Evolutionary conservation across 1,284 basidiomycete species (phyloP).

Genomic region (Puccinia novopanici): DNA sequence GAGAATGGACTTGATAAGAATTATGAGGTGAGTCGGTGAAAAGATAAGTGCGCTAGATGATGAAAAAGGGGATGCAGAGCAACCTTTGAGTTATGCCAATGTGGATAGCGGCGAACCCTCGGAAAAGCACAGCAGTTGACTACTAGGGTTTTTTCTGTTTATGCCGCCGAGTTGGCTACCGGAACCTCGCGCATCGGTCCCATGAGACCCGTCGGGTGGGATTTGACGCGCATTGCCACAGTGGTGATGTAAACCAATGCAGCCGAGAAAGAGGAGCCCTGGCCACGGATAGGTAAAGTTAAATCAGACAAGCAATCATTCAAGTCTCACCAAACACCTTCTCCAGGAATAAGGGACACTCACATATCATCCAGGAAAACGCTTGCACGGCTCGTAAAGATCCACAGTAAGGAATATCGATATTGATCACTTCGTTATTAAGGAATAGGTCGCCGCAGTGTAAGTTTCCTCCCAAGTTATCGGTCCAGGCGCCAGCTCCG

Average conservation of each 20-base stretch:
- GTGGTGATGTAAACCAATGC: slow-evolving; percentile 16
- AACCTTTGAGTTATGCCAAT: not conserved
- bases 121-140: not conserved
- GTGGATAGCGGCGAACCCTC: not conserved
- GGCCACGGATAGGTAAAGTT: not conserved
- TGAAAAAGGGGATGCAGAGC: not conserved
- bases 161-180: slow-evolving; percentile 4
- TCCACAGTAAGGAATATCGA: slow-evolving; percentile 32
- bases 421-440: slow-evolving; percentile 7
- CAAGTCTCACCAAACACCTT: not conserved
- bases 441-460: slow-evolving; percentile 44
- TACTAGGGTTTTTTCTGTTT: not conserved
- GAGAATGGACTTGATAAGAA: not conserved
- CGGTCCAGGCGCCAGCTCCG: slow-evolving; percentile 30
- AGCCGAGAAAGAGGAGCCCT: slow-evolving; percentile 31
- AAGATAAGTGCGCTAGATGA: not conserved
- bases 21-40: not conserved
- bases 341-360: not conserved
- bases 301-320: not conserved
- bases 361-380: slow-evolving; percentile 49
- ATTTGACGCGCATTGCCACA: slow-evolving; percentile 3
- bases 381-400: slow-evolving; percentile 42
- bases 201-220: not conserved
- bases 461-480: slow-evolving; percentile 32
- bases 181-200: slow-evolving; percentile 42